Evolutionary conservation across 768 basidiomycete species (phyloP).

Genomic region (Mycena filopes): DNA sequence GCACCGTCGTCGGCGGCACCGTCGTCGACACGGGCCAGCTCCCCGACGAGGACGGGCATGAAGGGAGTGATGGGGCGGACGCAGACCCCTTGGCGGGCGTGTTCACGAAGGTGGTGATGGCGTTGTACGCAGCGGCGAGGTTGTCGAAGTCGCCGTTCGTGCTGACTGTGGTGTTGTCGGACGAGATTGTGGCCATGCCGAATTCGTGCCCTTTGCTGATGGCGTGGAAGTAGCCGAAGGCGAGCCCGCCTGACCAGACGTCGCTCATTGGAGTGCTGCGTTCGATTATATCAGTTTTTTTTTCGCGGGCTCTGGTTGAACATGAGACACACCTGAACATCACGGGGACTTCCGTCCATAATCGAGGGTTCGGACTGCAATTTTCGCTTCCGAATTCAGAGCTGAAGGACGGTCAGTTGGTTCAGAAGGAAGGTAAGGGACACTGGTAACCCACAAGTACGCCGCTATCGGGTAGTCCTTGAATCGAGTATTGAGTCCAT

Average conservation of each 20-base stretch:
- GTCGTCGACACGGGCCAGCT: constrained; percentile 72
- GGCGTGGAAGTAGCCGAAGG: constrained; percentile 93
- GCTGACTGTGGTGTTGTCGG: constrained; percentile 72
- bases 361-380: constrained; percentile 54
- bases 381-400: constrained; percentile 38
- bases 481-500: constrained; percentile 62
- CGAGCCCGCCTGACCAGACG: constrained; percentile 90
- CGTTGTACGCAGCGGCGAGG: constrained; percentile 69
- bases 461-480: constrained; percentile 79
- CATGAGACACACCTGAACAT: constrained; percentile 50
- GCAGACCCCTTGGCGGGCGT: constrained; percentile 59
- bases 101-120: constrained; percentile 57
- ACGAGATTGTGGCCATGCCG: constrained; percentile 86
- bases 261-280: constrained; percentile 75
- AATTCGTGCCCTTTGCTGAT: constrained; percentile 76
- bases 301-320: not conserved
- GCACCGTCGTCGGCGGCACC: constrained; percentile 73
- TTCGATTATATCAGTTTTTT: not conserved
- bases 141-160: constrained; percentile 74
- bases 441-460: constrained; percentile 84
- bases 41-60: constrained; percentile 69
- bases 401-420: constrained; percentile 8
- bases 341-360: constrained; percentile 83
- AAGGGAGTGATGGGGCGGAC: constrained; percentile 61
- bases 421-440: constrained; percentile 36